Evolutionary conservation across 2,329 filamentous ascomycete genomes (phyloP).

Genomic region (Botrytis galanthina): DNA sequence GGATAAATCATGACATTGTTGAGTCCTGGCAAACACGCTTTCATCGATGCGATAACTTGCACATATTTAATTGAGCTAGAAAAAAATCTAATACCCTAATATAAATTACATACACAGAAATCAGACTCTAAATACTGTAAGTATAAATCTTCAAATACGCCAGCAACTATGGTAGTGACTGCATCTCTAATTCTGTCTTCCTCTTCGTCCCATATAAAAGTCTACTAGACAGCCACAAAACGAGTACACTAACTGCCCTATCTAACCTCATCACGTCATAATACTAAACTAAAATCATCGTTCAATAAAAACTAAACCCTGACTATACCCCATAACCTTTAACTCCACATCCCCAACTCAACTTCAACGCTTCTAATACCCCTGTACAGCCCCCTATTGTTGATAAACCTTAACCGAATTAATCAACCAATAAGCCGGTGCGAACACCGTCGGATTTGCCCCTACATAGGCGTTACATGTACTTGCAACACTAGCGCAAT

Average conservation of each 20-base stretch:
- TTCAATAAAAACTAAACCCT: neutral
- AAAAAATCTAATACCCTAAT: neutral
- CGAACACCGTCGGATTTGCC: neutral
- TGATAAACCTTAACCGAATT: constrained; percentile 16
- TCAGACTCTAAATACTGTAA: neutral
- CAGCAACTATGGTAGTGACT: neutral
- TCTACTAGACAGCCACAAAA: neutral
- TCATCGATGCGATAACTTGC: neutral
- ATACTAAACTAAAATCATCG: neutral
- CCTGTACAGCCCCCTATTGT: neutral
- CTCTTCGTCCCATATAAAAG: neutral
- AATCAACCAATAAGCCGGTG: constrained; percentile 6
- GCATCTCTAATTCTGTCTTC: neutral
- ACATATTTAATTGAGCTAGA: neutral
- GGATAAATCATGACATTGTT: too few relatives aligned
- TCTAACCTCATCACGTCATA: neutral
- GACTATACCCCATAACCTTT: neutral
- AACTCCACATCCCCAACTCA: neutral
- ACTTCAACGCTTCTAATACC: neutral
- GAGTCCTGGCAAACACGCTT: neutral
- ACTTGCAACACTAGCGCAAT: neutral
- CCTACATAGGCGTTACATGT: constrained; percentile 11
- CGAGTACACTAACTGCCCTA: neutral
- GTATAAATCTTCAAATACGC: neutral
- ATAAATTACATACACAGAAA: neutral